Evolutionary conservation across 495 filamentous ascomycete species (phyloP), one percentile per base, ranked within the genome.

Genomic region (Hypoxylon rickii): DNA sequence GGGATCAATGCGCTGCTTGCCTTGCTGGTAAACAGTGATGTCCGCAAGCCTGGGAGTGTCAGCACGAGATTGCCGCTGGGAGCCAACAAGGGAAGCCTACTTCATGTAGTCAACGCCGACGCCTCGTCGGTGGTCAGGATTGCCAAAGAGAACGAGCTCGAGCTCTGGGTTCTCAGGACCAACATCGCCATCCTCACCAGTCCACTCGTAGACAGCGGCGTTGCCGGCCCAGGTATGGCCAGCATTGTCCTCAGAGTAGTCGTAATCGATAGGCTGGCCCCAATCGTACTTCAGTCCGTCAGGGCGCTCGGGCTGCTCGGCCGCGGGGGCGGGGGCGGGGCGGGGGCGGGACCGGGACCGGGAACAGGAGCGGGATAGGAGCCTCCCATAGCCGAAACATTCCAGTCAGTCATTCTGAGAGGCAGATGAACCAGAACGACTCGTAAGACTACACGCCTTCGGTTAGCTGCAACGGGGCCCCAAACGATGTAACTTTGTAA

Each of bases 141-240:
- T 68, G 3, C 83, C 79, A 63, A 94, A 98, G 4, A 97, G 82
- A 58, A 83, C 68, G 5, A 77, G 40, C 73, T 98, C 91, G 0
- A 98, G 82, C 32, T 80, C 79, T 0, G 77, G 71, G 57, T 83
- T 73, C 32, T 70, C 70, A 3, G 93, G 94, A 21, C 86, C 92
- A 41, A 97, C 74, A 44, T 98, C 92, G 8, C 92, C 94, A 55
- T 79, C 87, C 3, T 96, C 90, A 1, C 89, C 89, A 7, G 84
- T 78, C 88, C 89, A 97, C 66, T 95, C 86, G 51, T 98, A 97
- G 12, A 85, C 79, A 1, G 61, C 62, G 19, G 85, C 85, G 48
- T 80, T 82, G 11, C 70, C 38, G 42, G 72, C 66, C 71, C 75
- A 72, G 34, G 70, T 44, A 13, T 56, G 33, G 2, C 46, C 24